Conservation (phyloP, 805 yeast genomes). For the Yamadazyma ubonensis region DNA sequence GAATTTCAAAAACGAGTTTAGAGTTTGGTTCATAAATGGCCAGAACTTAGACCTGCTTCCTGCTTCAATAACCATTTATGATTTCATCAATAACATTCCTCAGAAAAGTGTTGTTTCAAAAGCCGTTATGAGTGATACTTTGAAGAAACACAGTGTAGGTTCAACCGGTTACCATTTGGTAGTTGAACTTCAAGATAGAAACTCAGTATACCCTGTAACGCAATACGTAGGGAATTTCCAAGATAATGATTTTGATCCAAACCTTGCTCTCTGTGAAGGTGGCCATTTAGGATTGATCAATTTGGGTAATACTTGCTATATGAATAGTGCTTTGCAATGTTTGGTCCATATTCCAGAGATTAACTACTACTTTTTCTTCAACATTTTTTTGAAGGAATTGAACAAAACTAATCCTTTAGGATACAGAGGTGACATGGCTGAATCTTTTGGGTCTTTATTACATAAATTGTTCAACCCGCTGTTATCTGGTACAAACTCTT, state of each 20-base stretch:
- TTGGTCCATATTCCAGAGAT: slow-evolving; percentile 83
- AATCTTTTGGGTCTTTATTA: slow-evolving; percentile 68
- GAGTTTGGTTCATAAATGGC: slow-evolving; percentile 39
- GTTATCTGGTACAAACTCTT: slow-evolving; percentile 6
- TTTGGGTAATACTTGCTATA: slow-evolving; percentile 88
- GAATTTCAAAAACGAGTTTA: slow-evolving; percentile 18
- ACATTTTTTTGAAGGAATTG: slow-evolving; percentile 60
- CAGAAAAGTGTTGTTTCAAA: slow-evolving; percentile 29
- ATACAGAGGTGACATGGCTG: slow-evolving; percentile 76
- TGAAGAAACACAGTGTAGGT: slow-evolving; percentile 31
- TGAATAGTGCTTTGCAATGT: slow-evolving; percentile 94
- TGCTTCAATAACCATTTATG: slow-evolving; percentile 21
- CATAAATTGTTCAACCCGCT: slow-evolving; percentile 48
- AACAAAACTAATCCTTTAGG: slow-evolving; percentile 84
- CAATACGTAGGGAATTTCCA: slow-evolving; percentile 1
- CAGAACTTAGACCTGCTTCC: slow-evolving; percentile 24
- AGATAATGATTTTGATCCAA: slow-evolving; percentile 15
- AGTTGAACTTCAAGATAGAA: slow-evolving; percentile 25
- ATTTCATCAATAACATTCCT: slow-evolving; percentile 29
- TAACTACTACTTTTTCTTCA: slow-evolving; percentile 67
- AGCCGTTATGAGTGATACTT: slow-evolving; percentile 20
- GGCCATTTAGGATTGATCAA: slow-evolving; percentile 64
- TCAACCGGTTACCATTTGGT: slow-evolving; percentile 25
- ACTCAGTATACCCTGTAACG: slow-evolving; percentile 1
- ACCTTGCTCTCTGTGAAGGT: slow-evolving; percentile 18